A percentile compares a stretch with the other conserved stretches of the same genome.
phyloP scores from a whole-genome alignment of 257 asterid genomes.

The Solanum ossicruentum region DNA sequence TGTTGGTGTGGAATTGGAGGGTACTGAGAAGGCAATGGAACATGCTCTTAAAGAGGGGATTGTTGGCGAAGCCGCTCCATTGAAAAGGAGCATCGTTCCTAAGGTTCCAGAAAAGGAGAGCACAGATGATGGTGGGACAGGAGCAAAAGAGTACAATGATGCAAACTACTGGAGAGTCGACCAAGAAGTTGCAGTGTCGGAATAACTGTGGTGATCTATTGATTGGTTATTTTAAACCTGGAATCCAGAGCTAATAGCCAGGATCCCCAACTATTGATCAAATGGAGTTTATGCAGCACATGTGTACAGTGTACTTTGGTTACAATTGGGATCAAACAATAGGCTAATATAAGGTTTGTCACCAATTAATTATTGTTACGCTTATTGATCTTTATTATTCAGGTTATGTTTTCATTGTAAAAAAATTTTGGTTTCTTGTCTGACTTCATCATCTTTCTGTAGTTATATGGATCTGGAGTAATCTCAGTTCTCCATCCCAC shows the following conservation, averaged over 20 bases:
- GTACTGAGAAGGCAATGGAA: slow-evolving; percentile 68
- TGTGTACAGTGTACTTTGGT: slow-evolving; percentile 29
- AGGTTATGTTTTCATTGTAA: not conserved
- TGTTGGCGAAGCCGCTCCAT: slow-evolving; percentile 82
- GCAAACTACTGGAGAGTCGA: slow-evolving; percentile 94
- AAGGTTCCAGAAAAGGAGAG: slow-evolving; percentile 41
- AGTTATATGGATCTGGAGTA: slow-evolving; percentile 1
- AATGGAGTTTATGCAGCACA: slow-evolving; percentile 3
- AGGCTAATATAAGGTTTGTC: slow-evolving; percentile 16
- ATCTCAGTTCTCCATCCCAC: not conserved
- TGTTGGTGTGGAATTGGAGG: slow-evolving; percentile 88
- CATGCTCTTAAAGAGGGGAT: slow-evolving; percentile 92
- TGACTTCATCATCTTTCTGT: not conserved
- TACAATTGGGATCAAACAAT: slow-evolving; percentile 11
- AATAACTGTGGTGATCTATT: slow-evolving; percentile 10
- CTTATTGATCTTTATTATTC: slow-evolving; percentile 4
- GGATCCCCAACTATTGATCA: not conserved
- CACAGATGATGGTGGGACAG: slow-evolving; percentile 40
- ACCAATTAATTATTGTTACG: slow-evolving; percentile 17
- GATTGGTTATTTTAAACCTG: not conserved
- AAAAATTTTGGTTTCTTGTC: not conserved
- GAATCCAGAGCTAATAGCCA: not conserved
- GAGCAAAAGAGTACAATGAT: slow-evolving; percentile 64
- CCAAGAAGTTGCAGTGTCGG: slow-evolving; percentile 67
- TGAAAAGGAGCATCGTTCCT: slow-evolving; percentile 38